phyloP scores from a whole-genome alignment of 208 protist species.

The Leishmania arabica region DNA sequence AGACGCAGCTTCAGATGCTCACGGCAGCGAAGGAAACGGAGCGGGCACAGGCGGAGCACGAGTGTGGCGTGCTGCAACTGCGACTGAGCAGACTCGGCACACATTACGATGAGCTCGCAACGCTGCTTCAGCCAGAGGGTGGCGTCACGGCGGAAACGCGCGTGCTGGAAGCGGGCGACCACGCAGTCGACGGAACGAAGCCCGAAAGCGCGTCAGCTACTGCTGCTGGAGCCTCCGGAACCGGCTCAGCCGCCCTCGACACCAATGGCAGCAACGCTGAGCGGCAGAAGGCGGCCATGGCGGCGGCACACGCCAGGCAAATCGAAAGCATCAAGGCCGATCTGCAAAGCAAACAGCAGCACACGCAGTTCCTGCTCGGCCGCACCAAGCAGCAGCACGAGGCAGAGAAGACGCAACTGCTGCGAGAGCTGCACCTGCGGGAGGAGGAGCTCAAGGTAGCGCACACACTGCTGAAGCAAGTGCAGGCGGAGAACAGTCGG shows the following conservation, averaged over 20 bases:
- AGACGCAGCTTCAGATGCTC: constrained; percentile 26
- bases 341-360: constrained; percentile 39
- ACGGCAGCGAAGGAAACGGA: constrained; percentile 40
- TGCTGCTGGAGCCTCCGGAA: background rate
- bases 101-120: constrained; percentile 34
- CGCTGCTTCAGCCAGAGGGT: constrained; percentile 19
- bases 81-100: constrained; percentile 18
- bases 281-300: constrained; percentile 16
- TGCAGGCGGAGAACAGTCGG: constrained; percentile 48
- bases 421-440: constrained; percentile 60
- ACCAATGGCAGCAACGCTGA: background rate
- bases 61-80: constrained; percentile 24
- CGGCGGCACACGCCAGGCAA: constrained; percentile 27
- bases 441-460: constrained; percentile 65
- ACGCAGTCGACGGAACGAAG: background rate
- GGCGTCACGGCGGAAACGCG: background rate
- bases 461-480: constrained; percentile 63
- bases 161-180: background rate
- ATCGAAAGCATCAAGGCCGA: constrained; percentile 42
- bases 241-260: background rate
- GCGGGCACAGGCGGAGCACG: constrained; percentile 27
- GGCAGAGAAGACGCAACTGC: constrained; percentile 41
- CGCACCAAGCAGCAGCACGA: constrained; percentile 40
- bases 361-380: constrained; percentile 29
- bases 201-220: background rate